phyloP scores from a whole-genome alignment of 352 stramenopile species.

The Hyaloperonospora arabidopsidis region DNA sequence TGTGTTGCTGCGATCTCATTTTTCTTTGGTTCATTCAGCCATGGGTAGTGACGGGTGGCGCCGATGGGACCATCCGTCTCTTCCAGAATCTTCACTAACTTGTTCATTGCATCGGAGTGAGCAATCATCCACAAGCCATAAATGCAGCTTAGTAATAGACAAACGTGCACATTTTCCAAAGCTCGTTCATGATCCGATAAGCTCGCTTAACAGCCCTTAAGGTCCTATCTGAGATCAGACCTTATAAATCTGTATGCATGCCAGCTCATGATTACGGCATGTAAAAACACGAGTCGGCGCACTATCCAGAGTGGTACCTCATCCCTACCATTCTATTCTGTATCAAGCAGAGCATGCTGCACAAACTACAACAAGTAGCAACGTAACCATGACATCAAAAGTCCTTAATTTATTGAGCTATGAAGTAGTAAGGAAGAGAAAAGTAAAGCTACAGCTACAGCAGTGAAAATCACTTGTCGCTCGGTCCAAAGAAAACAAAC shows the following conservation, averaged over 20 bases:
- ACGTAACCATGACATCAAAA: slow-evolving; percentile 15
- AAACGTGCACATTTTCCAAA: too few species aligned
- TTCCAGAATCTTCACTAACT: slow-evolving; percentile 95
- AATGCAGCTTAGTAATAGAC: too few species aligned
- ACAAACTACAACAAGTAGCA: background rate
- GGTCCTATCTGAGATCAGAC: too few species aligned
- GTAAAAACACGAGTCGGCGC: too few species aligned
- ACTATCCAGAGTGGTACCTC: too few species aligned
- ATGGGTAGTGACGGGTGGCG: slow-evolving; percentile 91
- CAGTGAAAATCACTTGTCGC: slow-evolving; percentile 12
- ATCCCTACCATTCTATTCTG: too few species aligned
- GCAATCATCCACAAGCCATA: too few species aligned
- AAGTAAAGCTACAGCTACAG: slow-evolving; percentile 26
- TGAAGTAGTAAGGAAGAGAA: slow-evolving; percentile 23
- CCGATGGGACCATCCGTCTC: slow-evolving; percentile 92
- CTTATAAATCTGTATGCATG: too few species aligned
- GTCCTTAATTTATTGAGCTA: slow-evolving; percentile 44
- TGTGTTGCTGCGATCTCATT: slow-evolving; percentile 5
- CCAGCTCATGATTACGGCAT: too few species aligned
- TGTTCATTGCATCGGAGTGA: slow-evolving; percentile 1
- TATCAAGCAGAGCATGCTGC: too few species aligned
- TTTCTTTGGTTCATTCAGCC: slow-evolving; percentile 43
- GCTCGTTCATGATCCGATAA: background rate
- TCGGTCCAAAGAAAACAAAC: slow-evolving; percentile 8
- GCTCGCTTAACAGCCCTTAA: background rate